phyloP scores from a whole-genome alignment of 371 early-diverging fungal genomes.

The Globomyces sp. region DNA sequence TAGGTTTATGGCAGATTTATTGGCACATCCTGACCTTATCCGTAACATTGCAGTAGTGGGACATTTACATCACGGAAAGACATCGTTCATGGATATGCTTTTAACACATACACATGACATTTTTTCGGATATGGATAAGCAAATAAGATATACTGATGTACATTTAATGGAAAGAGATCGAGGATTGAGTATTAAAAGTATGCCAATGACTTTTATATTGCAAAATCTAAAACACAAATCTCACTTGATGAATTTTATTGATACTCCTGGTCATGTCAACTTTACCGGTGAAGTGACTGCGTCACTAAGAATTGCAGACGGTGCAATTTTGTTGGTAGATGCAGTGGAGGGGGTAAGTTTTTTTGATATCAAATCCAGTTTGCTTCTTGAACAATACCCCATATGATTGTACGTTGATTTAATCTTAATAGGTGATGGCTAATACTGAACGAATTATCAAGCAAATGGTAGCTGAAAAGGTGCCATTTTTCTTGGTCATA shows the following conservation, averaged over 20 bases:
- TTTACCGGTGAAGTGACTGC: constrained; percentile 93
- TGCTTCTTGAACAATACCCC: background rate
- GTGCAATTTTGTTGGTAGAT: constrained; percentile 93
- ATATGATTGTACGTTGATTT: constrained; percentile 7
- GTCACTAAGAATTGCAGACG: constrained; percentile 85
- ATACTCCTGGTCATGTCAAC: constrained; percentile 95
- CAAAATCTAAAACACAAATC: constrained; percentile 84
- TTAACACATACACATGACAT: constrained; percentile 80
- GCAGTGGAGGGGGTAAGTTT: constrained; percentile 88
- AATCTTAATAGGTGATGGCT: constrained; percentile 69
- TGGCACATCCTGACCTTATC: constrained; percentile 74
- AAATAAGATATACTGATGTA: constrained; percentile 87
- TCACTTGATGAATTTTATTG: constrained; percentile 85
- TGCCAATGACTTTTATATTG: constrained; percentile 90
- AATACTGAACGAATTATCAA: constrained; percentile 88
- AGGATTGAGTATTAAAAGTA: constrained; percentile 85
- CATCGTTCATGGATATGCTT: constrained; percentile 89
- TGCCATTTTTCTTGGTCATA: constrained; percentile 82
- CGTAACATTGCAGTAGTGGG: constrained; percentile 92
- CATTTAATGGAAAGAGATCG: constrained; percentile 90
- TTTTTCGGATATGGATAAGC: constrained; percentile 41
- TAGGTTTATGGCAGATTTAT: constrained; percentile 78
- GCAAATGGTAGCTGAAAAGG: constrained; percentile 74
- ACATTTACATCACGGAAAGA: constrained; percentile 97
- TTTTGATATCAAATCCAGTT: background rate